Evolutionary conservation across 2,329 filamentous ascomycete genomes (phyloP), one percentile per base, ranked within the genome.

Genomic region (Diaporthe ilicicola): DNA sequence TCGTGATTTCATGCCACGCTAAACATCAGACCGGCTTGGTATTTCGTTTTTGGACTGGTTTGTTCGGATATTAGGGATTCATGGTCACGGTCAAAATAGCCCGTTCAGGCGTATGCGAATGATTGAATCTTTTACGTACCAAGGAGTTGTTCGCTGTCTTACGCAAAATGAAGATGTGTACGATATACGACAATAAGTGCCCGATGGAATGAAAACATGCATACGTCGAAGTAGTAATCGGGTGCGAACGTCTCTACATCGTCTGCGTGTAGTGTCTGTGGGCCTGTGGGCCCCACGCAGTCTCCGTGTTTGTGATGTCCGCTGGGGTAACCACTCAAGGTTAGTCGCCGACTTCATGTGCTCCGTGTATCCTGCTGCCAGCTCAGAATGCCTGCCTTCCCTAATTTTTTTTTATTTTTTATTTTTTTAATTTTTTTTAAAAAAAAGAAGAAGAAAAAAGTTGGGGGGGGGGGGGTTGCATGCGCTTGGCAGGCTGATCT

Each of bases 51-150:
- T 50, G 69, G 53, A 67, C 69, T 69, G 50, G 29, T 61, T 65
- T 50, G 67, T 68, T 71, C 24, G 72, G 70, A 37, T 65, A 55
- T 66, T 34, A 55, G 69, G 53, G 51, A 67, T 34, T 71, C 55
- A 54, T 51, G 69, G 59, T 65, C 44, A 71, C 56, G 71, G 69
- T 65, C 71, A 73, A 72, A 73, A 69, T 69, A 71, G 56, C 62
- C 54, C 34, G 67, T 53, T 65, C 46, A 54, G 46, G 50, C 70
- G 71, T 46, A 73, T 64, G 55, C 64, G 67, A 44, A 22, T 59
- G 71, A 69, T 71, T 67, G 65, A 54, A 69, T 53, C 34, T 37
- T 67, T 67, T 64, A 34, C 32, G 37, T 59, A 68, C 46, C 34
- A 34, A 29, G 54, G 6, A 46, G 19, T 17, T 48, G 37, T 4